These are phyloP conservation scores for Starmerella bacillaris DNA, from an alignment of 805 yeast genomes.

Conservation along the genomic window DNA sequence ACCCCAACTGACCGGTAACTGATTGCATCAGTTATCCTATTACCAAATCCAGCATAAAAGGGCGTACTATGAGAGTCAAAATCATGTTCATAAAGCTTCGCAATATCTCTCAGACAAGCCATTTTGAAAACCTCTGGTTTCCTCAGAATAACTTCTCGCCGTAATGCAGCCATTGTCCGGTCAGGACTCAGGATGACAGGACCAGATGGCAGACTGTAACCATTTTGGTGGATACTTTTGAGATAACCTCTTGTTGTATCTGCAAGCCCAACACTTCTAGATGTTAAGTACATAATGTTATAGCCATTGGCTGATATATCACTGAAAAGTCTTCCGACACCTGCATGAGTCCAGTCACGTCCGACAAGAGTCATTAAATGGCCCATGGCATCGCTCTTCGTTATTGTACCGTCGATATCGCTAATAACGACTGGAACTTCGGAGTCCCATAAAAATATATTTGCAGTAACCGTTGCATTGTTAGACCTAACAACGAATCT, in stretches of 20 bases:
- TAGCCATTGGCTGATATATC: conserved; percentile 80
- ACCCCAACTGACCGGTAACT: conserved; percentile 86
- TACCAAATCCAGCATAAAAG: conserved; percentile 95
- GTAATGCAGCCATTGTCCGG: conserved; percentile 85
- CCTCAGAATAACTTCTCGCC: conserved; percentile 77
- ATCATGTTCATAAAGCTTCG: conserved; percentile 42
- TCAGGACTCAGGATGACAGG: conserved; percentile 94
- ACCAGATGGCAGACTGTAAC: conserved; percentile 58
- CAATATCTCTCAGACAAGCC: conserved; percentile 84
- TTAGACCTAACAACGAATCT: conserved; percentile 70
- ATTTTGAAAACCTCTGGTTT: conserved; percentile 97
- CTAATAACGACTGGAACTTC: conserved; percentile 82
- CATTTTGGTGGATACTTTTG: conserved; percentile 59
- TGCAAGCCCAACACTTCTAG: conserved; percentile 89
- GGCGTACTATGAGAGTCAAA: conserved; percentile 36
- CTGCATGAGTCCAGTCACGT: conserved; percentile 93
- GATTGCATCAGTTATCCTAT: conserved; percentile 87
- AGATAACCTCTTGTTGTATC: conserved; percentile 78
- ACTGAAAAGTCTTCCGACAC: conserved; percentile 80
- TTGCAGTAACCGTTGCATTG: conserved; percentile 53
- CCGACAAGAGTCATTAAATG: conserved; percentile 88
- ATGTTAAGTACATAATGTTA: conserved; percentile 82
- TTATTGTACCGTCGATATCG: conserved; percentile 95
- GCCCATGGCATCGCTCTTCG: conserved; percentile 93
- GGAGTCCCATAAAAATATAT: conserved; percentile 67